These are phyloP conservation scores for Cladosporium sp. DNA, from an alignment of 2,329 filamentous ascomycete species.

Conservation along the genomic window DNA sequence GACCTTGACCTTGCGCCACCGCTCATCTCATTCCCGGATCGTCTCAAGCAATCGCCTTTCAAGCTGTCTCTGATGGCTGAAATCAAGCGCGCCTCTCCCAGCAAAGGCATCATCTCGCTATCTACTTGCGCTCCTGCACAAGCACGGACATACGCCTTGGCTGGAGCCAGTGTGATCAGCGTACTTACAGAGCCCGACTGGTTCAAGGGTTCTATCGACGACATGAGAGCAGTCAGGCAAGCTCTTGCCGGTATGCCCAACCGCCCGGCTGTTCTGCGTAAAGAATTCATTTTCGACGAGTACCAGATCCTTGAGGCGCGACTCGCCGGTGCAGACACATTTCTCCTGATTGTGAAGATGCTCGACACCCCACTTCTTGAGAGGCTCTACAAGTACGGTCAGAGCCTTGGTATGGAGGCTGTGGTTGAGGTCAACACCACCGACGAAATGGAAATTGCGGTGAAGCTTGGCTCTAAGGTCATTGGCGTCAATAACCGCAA, in stretches of 20 bases:
- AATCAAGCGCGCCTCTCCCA: conserved; percentile 93
- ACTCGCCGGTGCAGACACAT: conserved; percentile 86
- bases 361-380: conserved; percentile 68
- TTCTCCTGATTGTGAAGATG: conserved; percentile 98
- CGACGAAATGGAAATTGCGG: conserved; percentile 84
- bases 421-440: conserved; percentile 93
- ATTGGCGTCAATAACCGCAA: conserved; percentile 98
- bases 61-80: conserved; percentile 94
- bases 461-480: conserved; percentile 78
- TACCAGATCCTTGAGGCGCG: conserved; percentile 96
- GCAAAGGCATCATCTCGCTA: conserved; percentile 88
- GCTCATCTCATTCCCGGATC: conserved; percentile 69
- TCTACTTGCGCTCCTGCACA: conserved; percentile 83
- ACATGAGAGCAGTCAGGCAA: conserved; percentile 78
- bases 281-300: conserved; percentile 96
- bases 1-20: conserved; percentile 79
- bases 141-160: conserved; percentile 83
- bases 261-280: conserved; percentile 82
- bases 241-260: conserved; percentile 88
- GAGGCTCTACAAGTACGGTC: conserved; percentile 79
- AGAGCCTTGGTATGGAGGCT: conserved; percentile 91
- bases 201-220: conserved; percentile 98
- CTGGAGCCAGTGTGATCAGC: conserved; percentile 93
- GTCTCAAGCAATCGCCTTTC: conserved; percentile 75
- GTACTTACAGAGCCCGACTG: conserved; percentile 98